Evolutionary conservation across 371 early-diverging fungal species (phyloP).

Genomic region (Capillidium rhysosporum): DNA sequence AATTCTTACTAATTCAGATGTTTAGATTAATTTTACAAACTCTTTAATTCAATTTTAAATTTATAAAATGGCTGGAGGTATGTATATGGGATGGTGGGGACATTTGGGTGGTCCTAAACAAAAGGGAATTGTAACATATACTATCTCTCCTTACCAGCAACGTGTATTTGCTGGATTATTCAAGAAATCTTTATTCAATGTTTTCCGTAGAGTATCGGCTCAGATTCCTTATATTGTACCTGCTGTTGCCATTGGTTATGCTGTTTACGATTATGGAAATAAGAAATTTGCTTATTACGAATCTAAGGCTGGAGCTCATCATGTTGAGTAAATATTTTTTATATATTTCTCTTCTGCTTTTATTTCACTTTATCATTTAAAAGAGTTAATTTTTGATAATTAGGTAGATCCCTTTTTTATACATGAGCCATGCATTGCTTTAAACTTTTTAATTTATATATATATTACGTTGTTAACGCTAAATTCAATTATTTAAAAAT

Average conservation of each 20-base stretch:
- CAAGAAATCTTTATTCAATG: conserved; percentile 55
- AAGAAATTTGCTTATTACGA: conserved; percentile 37
- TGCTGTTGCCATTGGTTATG: conserved; percentile 37
- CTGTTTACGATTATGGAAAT: conserved; percentile 35
- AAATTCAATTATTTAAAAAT: too few relatives aligned
- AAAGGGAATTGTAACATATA: conserved; percentile 25
- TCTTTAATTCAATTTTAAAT: neutral
- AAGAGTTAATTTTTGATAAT: too few relatives aligned
- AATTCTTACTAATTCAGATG: too few relatives aligned
- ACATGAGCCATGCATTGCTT: too few relatives aligned
- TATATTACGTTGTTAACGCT: too few relatives aligned
- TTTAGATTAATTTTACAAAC: too few relatives aligned
- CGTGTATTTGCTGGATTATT: conserved; percentile 51
- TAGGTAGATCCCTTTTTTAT: too few relatives aligned
- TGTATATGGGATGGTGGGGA: conserved; percentile 35
- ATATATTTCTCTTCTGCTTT: too few relatives aligned
- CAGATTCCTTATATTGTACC: conserved; percentile 53
- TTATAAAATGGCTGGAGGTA: conserved; percentile 11
- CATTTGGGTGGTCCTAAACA: conserved; percentile 12
- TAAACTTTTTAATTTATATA: too few relatives aligned
- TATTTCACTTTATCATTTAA: too few relatives aligned
- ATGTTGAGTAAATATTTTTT: too few relatives aligned
- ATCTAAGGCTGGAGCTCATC: conserved; percentile 38
- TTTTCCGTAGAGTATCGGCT: conserved; percentile 44
- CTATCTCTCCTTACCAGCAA: conserved; percentile 60